A percentile compares a stretch with the other conserved stretches of the same genome.
Conservation (phyloP, 257 asterid genomes). For the Ehretia macrophylla region DNA sequence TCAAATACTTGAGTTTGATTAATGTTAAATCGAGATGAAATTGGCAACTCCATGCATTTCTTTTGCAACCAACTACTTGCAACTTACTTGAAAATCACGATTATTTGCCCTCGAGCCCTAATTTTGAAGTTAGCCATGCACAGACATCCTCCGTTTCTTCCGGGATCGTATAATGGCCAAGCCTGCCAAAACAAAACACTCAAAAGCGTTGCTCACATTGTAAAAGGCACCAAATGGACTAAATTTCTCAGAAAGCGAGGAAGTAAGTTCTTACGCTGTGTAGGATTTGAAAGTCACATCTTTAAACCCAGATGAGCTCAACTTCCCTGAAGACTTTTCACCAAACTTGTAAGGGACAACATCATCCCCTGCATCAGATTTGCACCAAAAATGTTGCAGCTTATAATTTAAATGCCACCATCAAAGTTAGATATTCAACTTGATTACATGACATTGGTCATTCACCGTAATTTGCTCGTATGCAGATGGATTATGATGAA, state of each 20-base stretch:
- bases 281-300: conserved; percentile 59
- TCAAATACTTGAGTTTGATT: no score
- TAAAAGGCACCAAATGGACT: background rate
- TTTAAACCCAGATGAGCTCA: conserved; percentile 54
- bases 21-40: no score
- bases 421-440: background rate
- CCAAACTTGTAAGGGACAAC: conserved; percentile 68
- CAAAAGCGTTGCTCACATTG: background rate
- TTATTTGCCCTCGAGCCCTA: conserved; percentile 53
- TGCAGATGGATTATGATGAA: background rate
- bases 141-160: conserved; percentile 79
- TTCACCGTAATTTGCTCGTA: no score
- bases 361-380: conserved; percentile 61
- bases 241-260: background rate
- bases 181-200: conserved; percentile 36
- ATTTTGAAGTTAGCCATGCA: conserved; percentile 59
- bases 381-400: conserved; percentile 3
- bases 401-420: no score
- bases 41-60: no score
- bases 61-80: no score
- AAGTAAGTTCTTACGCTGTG: conserved; percentile 43
- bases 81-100: background rate
- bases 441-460: no score
- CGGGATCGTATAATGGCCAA: conserved; percentile 76
- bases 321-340: conserved; percentile 51